phyloP scores from a whole-genome alignment of 2,329 filamentous ascomycete genomes.

The Fusarium tanahbumbuense region DNA sequence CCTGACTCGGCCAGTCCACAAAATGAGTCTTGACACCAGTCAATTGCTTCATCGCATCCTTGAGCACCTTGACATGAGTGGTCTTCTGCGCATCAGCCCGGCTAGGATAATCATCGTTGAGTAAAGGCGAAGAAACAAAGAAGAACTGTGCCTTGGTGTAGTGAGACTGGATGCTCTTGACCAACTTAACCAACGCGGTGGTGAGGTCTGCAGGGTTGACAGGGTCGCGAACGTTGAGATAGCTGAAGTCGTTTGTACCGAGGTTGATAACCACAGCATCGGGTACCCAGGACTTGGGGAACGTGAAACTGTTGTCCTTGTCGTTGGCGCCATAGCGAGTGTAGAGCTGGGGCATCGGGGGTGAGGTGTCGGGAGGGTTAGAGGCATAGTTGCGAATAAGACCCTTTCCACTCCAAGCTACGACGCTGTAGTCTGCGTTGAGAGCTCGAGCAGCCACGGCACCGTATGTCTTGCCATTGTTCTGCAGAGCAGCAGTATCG shows the following conservation, averaged over 20 bases:
- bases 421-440: conserved; percentile 56
- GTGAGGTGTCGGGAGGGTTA: conserved; percentile 45
- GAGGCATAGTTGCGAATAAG: conserved; percentile 54
- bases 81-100: conserved; percentile 53
- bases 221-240: conserved; percentile 47
- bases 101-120: conserved; percentile 54
- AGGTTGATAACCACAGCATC: conserved; percentile 58
- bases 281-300: conserved; percentile 45
- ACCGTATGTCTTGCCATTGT: conserved; percentile 57
- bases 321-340: conserved; percentile 58
- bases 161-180: conserved; percentile 46
- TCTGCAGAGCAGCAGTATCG: conserved; percentile 53
- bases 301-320: conserved; percentile 52
- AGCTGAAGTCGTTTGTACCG: conserved; percentile 58
- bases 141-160: conserved; percentile 55
- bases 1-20: conserved; percentile 57
- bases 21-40: conserved; percentile 50
- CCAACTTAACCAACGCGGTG: conserved; percentile 41
- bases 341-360: conserved; percentile 55
- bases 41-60: conserved; percentile 50
- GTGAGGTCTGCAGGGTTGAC: conserved; percentile 46
- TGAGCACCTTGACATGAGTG: conserved; percentile 51
- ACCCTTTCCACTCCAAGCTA: conserved; percentile 60
- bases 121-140: conserved; percentile 55
- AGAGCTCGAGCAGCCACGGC: conserved; percentile 56